phyloP scores from a whole-genome alignment of 169 alveolate genomes.

The Cardiosporidium cionae region DNA sequence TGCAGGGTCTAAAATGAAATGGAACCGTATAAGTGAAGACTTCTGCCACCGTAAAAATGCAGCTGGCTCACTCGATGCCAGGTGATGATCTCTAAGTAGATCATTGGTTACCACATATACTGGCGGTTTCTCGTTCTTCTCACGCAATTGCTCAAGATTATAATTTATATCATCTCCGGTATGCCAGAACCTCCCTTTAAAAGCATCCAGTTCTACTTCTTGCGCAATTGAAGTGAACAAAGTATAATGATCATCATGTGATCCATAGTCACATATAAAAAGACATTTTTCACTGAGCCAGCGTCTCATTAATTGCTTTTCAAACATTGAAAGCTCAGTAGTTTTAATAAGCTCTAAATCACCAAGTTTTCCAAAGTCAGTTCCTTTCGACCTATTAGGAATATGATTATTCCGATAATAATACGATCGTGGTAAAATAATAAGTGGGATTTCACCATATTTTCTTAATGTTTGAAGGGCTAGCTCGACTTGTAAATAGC shows the following conservation, averaged over 20 bases:
- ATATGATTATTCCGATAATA: not conserved
- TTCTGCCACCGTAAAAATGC: not conserved
- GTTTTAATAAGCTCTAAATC: not conserved
- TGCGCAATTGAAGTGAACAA: not conserved
- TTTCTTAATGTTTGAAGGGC: not conserved
- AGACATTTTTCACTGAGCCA: not conserved
- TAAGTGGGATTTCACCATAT: not conserved
- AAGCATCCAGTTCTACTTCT: not conserved
- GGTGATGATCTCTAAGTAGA: not conserved
- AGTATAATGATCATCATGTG: not conserved
- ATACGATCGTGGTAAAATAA: not conserved
- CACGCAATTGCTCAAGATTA: not conserved
- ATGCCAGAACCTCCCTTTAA: too few relatives aligned
- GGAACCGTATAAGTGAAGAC: not conserved
- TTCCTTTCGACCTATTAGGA: not conserved
- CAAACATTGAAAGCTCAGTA: not conserved
- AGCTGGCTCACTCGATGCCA: not conserved
- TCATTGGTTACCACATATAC: not conserved
- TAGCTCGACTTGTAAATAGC: not conserved
- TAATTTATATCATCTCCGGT: not conserved
- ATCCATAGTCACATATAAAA: not conserved
- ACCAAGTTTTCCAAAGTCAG: not conserved
- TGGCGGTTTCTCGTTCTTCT: not conserved
- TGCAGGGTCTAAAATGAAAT: too few relatives aligned
- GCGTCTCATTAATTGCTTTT: not conserved